A percentile compares a stretch with the other conserved stretches of the same genome.
These are phyloP conservation scores for Pleurotus tuoliensis DNA, from an alignment of 768 basidiomycete genomes.

Conservation along the genomic window DNA sequence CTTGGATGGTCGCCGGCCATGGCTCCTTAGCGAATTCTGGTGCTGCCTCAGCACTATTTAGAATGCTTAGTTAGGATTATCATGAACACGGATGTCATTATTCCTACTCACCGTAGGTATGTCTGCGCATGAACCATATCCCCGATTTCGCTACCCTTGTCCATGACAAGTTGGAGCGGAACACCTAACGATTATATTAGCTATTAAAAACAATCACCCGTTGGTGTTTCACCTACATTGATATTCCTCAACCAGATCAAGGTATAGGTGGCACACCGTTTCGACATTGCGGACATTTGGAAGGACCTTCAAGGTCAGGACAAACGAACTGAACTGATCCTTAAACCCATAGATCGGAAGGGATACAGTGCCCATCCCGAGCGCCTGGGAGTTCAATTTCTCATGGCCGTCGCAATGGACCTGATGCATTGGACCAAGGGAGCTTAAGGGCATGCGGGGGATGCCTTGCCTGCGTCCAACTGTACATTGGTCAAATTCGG, in stretches of 20 bases:
- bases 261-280: conserved; percentile 17
- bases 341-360: neutral
- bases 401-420: conserved; percentile 22
- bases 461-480: conserved; percentile 10
- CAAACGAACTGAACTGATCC: conserved; percentile 15
- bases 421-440: conserved; percentile 16
- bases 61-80: too few relatives aligned
- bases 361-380: conserved; percentile 16
- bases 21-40: too few relatives aligned
- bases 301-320: conserved; percentile 14
- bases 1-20: too few relatives aligned
- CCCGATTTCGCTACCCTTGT: conserved; percentile 9
- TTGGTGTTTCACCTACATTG: neutral
- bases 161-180: neutral
- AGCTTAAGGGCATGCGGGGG: conserved; percentile 7
- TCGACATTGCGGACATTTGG: conserved; percentile 15
- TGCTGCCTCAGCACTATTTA: too few relatives aligned
- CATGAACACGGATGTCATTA: too few relatives aligned
- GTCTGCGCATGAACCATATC: neutral
- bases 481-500: conserved; percentile 12
- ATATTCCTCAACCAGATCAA: conserved; percentile 15
- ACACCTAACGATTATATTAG: neutral
- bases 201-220: too few relatives aligned
- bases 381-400: conserved; percentile 18
- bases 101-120: conserved; percentile 2